Base-by-base conservation (phyloP, 2,329 filamentous ascomycete genomes). In the Chrysoporthe puriensis region DNA sequence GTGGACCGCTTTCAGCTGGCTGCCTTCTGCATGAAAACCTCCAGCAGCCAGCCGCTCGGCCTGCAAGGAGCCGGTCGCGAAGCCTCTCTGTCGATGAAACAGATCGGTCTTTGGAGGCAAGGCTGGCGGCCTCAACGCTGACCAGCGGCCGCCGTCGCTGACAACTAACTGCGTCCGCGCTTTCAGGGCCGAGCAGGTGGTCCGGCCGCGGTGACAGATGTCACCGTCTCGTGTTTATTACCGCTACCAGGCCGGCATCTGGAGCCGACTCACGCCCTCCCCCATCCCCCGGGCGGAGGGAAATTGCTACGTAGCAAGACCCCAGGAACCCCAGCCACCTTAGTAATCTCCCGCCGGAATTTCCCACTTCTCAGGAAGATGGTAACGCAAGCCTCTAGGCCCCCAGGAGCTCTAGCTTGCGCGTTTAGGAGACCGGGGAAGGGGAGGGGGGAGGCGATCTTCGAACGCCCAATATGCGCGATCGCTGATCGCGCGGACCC, bases 141-240 rank as follows among this genome's bases (percentile, higher is more conserved):
- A 40, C 36, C 36, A 40, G 26, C 26, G 26, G 26, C 26, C 26
- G 26, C 9, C 6, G 36, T 9, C 36, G 36, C 36, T 40, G 36
- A 40, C 36, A 9, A 9, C 36, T 40, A 40, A 40, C 36, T 9
- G 36, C 36, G 36, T 40, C 9, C 36, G 36, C 36, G 36, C 36
- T 40, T 26, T 26, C 26, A 26, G 26, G 26, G 26, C 26, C 26
- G 26, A 26, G 26, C 26, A 26, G 26, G 26, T 26, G 26, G 26
- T 26, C 26, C 26, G 9, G 26, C 48, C 26, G 48, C 48, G 21
- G 9, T 57, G 54, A 57, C 54, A 57, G 54, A 57, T 57, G 54
- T 40, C 54, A 57, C 32, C 34, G 54, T 57, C 54, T 57, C 54
- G 54, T 36, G 34, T 57, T 57, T 9, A 57, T 36, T 36, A 18